A percentile compares a stretch with the other conserved stretches of the same genome.
Conservation (phyloP, 1,284 basidiomycete species). For the Tausonia pullulans region DNA sequence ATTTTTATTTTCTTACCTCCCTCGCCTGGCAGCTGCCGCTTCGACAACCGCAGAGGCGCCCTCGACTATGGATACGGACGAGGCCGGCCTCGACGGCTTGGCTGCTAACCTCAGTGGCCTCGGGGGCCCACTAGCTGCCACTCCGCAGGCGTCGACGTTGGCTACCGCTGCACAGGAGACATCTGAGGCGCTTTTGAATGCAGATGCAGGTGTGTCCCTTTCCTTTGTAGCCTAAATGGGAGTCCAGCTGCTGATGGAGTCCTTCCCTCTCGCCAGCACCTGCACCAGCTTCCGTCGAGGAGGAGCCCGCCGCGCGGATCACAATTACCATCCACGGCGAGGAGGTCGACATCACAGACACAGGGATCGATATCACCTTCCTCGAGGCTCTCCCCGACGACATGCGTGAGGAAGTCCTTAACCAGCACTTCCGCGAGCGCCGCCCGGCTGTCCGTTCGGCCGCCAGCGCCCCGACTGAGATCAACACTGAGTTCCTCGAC, state of each 20-base stretch:
- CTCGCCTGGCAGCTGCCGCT: not conserved
- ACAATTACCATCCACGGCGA: conserved; percentile 83
- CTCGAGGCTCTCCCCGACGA: conserved; percentile 95
- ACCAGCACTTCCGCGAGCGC: conserved; percentile 91
- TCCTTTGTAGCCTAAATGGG: not conserved
- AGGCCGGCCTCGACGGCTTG: too few relatives aligned
- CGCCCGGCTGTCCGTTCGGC: conserved; percentile 53
- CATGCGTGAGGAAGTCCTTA: conserved; percentile 95
- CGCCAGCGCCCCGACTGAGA: conserved; percentile 61
- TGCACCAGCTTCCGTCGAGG: not conserved
- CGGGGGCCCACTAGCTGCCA: too few relatives aligned
- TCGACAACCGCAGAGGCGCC: not conserved
- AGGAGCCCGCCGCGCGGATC: conserved; percentile 44
- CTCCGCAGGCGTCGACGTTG: too few relatives aligned
- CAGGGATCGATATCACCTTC: conserved; percentile 96
- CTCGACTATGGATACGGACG: too few relatives aligned
- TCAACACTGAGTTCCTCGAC: conserved; percentile 90
- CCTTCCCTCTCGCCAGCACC: not conserved
- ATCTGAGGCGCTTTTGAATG: not conserved
- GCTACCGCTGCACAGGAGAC: too few relatives aligned
- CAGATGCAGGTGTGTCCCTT: conserved; percentile 9
- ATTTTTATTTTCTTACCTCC: not conserved
- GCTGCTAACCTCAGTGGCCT: too few relatives aligned
- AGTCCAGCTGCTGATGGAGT: not conserved
- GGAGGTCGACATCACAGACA: conserved; percentile 95